These are phyloP conservation scores for Ceratobasidium sp. DNA, from an alignment of 1,284 basidiomycete genomes.

Conservation along the genomic window DNA sequence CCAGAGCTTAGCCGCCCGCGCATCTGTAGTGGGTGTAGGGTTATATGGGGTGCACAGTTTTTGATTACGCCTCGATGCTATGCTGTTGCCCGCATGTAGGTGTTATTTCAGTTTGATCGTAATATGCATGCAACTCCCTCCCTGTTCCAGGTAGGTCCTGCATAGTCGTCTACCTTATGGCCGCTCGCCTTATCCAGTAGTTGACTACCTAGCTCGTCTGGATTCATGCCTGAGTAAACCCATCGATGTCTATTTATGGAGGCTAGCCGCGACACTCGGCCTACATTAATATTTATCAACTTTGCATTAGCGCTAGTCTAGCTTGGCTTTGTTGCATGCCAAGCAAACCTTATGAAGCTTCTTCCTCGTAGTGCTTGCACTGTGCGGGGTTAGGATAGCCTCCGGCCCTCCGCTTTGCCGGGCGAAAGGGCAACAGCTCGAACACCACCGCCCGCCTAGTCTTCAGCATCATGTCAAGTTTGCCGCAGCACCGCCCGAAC, in stretches of 20 bases:
- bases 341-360: neutral
- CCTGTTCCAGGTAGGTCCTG: slow-evolving; percentile 47
- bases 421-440: neutral
- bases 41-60: neutral
- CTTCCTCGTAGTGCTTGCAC: neutral
- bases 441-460: slow-evolving; percentile 50
- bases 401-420: neutral
- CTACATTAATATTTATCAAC: too few relatives aligned
- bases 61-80: neutral
- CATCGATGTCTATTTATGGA: too few relatives aligned
- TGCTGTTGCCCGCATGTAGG: slow-evolving; percentile 1
- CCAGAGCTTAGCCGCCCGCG: slow-evolving; percentile 11
- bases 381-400: neutral
- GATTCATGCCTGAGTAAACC: too few relatives aligned
- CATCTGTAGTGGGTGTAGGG: neutral
- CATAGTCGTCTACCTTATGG: slow-evolving; percentile 1
- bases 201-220: too few relatives aligned
- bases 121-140: neutral
- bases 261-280: too few relatives aligned
- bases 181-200: too few relatives aligned
- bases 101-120: slow-evolving; percentile 5
- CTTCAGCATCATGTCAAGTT: slow-evolving; percentile 61
- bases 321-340: too few relatives aligned
- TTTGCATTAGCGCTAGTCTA: neutral
- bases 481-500: slow-evolving; percentile 67